Evolutionary conservation across 2,329 filamentous ascomycete species (phyloP), one percentile per base, ranked within the genome.

Genomic region (Achaetomium macrosporum): DNA sequence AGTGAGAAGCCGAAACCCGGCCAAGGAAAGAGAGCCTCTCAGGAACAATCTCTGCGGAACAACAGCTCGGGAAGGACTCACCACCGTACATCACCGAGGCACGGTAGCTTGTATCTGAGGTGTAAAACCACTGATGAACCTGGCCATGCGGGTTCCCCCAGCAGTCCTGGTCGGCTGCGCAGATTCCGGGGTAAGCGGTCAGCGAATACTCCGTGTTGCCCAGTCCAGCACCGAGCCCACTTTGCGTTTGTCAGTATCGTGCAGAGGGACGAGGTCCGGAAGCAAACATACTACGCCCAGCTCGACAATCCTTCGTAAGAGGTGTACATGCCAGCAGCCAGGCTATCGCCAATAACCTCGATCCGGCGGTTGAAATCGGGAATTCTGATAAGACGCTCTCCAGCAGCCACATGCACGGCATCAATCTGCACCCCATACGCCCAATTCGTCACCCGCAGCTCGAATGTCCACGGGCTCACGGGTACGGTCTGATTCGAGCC

Each of bases 371-470:
- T 57, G 53, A 66, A 69, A 17, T 69, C 62, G 2, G 69, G 66
- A 5, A 73, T 53, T 54, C 73, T 73, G 58, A 78, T 65, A 6
- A 83, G 67, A 17, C 67, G 68, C 36, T 72, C 69, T 5, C 69
- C 70, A 3, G 67, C 64, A 2, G 68, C 70, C 13, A 81, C 68
- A 50, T 81, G 76, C 2, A 83, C 71, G 8, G 73, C 68, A 16
- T 70, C 68, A 42, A 84, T 74, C 64, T 84, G 80, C 3, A 83
- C 73, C 2, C 79, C 79, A 58, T 77, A 77, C 15, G 72, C 78
- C 79, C 78, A 84, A 59, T 84, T 84, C 1, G 79, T 79, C 15
- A 83, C 79, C 56, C 79, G 69, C 59, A 83, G 65, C 62, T 83
- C 79, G 53, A 83, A 81, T 0, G 71, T 74, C 31, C 73, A 71